Percentiles rank a stretch among this genome's conserved stretches.
phyloP scores from a whole-genome alignment of 2,329 filamentous ascomycete species.

The Fusarium nelsonii region DNA sequence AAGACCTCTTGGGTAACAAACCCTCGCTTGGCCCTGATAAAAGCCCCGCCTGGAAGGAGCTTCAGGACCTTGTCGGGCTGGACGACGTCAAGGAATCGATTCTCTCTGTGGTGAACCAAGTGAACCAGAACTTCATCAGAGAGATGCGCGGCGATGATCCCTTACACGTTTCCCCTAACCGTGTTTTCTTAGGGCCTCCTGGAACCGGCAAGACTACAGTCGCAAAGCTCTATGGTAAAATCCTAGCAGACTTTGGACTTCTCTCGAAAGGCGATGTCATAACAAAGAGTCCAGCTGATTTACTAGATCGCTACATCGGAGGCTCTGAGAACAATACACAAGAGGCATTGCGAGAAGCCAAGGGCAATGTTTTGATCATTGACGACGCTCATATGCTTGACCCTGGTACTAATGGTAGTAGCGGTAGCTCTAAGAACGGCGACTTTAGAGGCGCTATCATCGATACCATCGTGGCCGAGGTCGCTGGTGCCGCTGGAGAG shows the following conservation, averaged over 20 bases:
- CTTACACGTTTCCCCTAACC: constrained; percentile 72
- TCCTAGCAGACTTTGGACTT: constrained; percentile 74
- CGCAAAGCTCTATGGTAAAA: constrained; percentile 76
- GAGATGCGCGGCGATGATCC: constrained; percentile 71
- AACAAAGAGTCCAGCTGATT: constrained; percentile 78
- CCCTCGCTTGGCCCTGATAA: constrained; percentile 65
- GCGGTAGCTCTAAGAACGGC: constrained; percentile 50
- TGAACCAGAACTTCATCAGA: constrained; percentile 72
- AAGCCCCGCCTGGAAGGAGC: constrained; percentile 68
- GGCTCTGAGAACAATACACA: constrained; percentile 78
- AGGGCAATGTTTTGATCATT: constrained; percentile 81
- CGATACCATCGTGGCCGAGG: constrained; percentile 80
- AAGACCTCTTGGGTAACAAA: constrained; percentile 77
- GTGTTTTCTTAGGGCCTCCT: constrained; percentile 76
- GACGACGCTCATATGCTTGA: constrained; percentile 81
- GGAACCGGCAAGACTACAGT: constrained; percentile 82
- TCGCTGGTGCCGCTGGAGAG: constrained; percentile 76
- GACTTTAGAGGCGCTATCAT: constrained; percentile 74
- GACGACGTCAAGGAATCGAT: constrained; percentile 68
- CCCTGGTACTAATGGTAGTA: constrained; percentile 51
- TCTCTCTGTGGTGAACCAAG: constrained; percentile 59
- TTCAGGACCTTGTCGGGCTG: constrained; percentile 71
- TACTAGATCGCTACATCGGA: constrained; percentile 73
- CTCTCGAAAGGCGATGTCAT: constrained; percentile 67
- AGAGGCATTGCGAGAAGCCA: constrained; percentile 71